These are phyloP conservation scores for Dalbergia cultrata DNA, from an alignment of 306 rosid species.

Conservation along the genomic window DNA sequence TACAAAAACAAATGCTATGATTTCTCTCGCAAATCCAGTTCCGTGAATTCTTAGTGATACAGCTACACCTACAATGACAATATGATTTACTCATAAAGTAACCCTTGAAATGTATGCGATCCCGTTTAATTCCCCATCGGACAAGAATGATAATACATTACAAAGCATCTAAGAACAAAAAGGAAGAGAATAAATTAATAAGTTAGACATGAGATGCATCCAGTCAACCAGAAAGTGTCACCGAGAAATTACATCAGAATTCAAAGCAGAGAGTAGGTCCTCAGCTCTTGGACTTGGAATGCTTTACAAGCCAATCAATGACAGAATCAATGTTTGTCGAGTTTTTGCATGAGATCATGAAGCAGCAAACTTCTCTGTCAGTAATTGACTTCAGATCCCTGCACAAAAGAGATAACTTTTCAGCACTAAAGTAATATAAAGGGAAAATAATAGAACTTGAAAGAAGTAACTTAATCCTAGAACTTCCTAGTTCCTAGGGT, in stretches of 20 bases:
- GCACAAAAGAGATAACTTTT: slow-evolving; percentile 46
- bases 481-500: neutral
- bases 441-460: neutral
- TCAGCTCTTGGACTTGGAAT: slow-evolving; percentile 92
- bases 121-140: slow-evolving; percentile 27
- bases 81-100: slow-evolving; percentile 32
- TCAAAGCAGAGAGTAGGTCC: slow-evolving; percentile 46
- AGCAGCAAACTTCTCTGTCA: slow-evolving; percentile 93
- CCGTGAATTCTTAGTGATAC: slow-evolving; percentile 31
- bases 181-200: slow-evolving; percentile 53
- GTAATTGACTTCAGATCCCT: slow-evolving; percentile 84
- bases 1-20: slow-evolving; percentile 38
- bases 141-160: slow-evolving; percentile 46
- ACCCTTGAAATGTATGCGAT: slow-evolving; percentile 38
- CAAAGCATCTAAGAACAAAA: slow-evolving; percentile 37
- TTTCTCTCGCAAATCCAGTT: slow-evolving; percentile 36
- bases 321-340: slow-evolving; percentile 92
- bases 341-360: slow-evolving; percentile 97
- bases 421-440: slow-evolving; percentile 32
- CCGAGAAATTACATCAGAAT: slow-evolving; percentile 55
- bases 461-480: neutral
- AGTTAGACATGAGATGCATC: slow-evolving; percentile 59
- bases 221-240: slow-evolving; percentile 56
- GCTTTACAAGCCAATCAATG: slow-evolving; percentile 94
- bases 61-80: slow-evolving; percentile 39